Evolutionary conservation across 345 rosid genomes (phyloP).

Genomic region (Hibiscus syriacus): DNA sequence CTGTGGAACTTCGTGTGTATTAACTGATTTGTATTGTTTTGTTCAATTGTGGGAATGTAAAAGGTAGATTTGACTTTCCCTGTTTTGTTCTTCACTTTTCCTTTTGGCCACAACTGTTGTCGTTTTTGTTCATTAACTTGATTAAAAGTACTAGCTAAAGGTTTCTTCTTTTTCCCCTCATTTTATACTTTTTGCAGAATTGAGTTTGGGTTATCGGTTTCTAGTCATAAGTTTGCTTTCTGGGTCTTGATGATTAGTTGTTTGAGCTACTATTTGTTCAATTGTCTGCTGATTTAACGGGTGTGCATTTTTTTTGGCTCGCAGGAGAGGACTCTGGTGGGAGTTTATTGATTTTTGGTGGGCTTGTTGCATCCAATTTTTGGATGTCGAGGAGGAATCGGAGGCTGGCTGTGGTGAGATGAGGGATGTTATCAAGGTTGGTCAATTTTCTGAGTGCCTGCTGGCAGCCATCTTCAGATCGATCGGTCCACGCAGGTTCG

Average conservation of each 20-base stretch:
- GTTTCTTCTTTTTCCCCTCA: not conserved
- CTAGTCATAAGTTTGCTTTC: not conserved
- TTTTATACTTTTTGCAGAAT: not conserved
- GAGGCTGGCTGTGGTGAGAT: slow-evolving; percentile 62
- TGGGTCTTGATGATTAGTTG: not conserved
- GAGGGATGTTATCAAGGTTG: slow-evolving; percentile 98
- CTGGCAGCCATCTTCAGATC: slow-evolving; percentile 61
- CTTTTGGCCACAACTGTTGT: not conserved
- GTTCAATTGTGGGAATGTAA: slow-evolving; percentile 14
- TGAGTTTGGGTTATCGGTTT: slow-evolving; percentile 13
- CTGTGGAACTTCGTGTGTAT: not conserved
- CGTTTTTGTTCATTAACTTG: slow-evolving; percentile 3
- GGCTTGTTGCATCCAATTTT: slow-evolving; percentile 30
- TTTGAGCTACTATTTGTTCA: not conserved
- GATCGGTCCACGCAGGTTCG: slow-evolving; percentile 31
- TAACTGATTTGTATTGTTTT: not conserved
- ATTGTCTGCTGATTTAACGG: not conserved
- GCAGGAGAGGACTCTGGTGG: slow-evolving; percentile 23
- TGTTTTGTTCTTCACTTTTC: not conserved
- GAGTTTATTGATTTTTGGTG: not conserved
- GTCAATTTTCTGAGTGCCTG: slow-evolving; percentile 80
- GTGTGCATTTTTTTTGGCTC: not conserved
- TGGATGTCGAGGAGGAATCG: slow-evolving; percentile 42
- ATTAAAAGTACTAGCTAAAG: not conserved
- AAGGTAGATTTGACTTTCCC: slow-evolving; percentile 22